Conservation (phyloP, 768 basidiomycete species). For the Amanita thiersii region DNA sequence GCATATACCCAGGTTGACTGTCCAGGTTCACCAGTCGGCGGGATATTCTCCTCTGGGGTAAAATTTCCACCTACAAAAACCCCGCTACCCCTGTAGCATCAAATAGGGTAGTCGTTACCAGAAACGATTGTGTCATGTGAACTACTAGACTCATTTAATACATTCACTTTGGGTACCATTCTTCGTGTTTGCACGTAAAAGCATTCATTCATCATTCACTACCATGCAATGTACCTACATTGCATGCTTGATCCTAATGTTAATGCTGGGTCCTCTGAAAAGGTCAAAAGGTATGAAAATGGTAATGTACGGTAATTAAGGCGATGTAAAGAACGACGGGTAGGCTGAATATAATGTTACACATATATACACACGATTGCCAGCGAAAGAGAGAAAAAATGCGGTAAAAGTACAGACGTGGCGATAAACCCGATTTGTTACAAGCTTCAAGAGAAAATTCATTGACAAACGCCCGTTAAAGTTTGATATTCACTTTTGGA, state of each 20-base stretch:
- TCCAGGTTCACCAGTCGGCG: no score
- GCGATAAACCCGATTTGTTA: constrained; percentile 8
- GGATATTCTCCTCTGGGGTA: no score
- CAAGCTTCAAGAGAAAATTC: constrained; percentile 5
- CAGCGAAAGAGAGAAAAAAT: constrained; percentile 7
- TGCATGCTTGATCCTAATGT: constrained; percentile 4
- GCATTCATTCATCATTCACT: constrained; percentile 6
- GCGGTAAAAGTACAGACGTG: constrained; percentile 10
- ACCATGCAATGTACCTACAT: constrained; percentile 3
- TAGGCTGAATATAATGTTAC: constrained; percentile 6
- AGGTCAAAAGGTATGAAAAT: not conserved
- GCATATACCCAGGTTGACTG: no score
- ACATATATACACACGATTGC: constrained; percentile 8
- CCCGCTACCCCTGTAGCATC: no score
- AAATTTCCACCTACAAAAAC: no score
- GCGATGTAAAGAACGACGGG: not conserved
- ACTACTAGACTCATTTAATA: no score
- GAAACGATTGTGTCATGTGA: no score
- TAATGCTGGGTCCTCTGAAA: constrained; percentile 2
- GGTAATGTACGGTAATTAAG: constrained; percentile 10
- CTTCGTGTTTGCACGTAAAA: not conserved
- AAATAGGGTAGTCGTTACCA: no score
- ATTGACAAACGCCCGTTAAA: constrained; percentile 3
- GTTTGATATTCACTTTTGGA: constrained; percentile 8
- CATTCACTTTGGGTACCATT: no score